Conservation (phyloP, 179 eudicot species). For the Silene coronaria region DNA sequence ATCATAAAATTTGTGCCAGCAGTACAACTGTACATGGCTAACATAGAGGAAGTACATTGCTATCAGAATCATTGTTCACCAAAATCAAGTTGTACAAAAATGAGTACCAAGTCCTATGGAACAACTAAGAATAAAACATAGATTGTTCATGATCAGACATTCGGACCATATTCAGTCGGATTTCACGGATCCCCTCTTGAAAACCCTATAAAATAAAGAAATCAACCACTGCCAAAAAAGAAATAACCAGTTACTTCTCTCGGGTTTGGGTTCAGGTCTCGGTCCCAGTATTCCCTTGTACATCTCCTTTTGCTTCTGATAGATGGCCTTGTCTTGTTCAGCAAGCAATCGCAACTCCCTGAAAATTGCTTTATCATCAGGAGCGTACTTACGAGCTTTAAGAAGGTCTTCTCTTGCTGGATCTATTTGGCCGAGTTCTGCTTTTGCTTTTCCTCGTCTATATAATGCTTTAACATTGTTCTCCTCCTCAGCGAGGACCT, state of each 20-base stretch:
- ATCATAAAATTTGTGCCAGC: too few relatives aligned
- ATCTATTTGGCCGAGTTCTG: constrained; percentile 93
- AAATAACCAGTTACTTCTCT: constrained; percentile 47
- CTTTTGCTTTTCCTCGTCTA: constrained; percentile 84
- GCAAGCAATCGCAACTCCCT: constrained; percentile 65
- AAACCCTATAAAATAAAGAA: constrained; percentile 48
- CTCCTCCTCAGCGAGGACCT: constrained; percentile 75
- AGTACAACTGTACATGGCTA: too few relatives aligned
- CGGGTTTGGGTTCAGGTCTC: constrained; percentile 69
- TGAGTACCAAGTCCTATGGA: neutral
- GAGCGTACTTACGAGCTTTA: constrained; percentile 77
- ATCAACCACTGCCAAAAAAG: constrained; percentile 72
- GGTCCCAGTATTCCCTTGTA: constrained; percentile 90
- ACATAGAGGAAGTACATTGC: too few relatives aligned
- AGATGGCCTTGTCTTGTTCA: constrained; percentile 82
- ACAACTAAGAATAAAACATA: neutral
- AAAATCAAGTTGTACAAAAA: too few relatives aligned
- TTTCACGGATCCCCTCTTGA: constrained; percentile 39
- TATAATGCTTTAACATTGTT: constrained; percentile 82
- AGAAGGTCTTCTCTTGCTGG: constrained; percentile 82
- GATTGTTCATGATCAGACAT: neutral
- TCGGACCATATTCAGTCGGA: constrained; percentile 30
- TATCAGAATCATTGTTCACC: too few relatives aligned
- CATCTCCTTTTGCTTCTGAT: constrained; percentile 87
- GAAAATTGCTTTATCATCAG: constrained; percentile 71